phyloP scores from a whole-genome alignment of 305 asterid genomes.

The Fraxinus xanthoxyloides region DNA sequence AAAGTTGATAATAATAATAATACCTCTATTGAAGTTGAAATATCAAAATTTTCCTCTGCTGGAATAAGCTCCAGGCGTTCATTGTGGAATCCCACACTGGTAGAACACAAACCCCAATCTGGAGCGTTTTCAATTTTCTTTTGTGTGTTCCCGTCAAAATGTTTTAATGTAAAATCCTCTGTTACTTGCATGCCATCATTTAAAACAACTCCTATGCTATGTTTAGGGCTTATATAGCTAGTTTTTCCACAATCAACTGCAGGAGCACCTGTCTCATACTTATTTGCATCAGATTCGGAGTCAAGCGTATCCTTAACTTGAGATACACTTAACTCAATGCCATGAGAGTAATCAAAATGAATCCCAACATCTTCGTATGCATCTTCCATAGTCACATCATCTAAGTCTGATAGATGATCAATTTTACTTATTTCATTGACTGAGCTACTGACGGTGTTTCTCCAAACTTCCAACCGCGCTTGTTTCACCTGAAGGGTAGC shows the following conservation, averaged over 20 bases:
- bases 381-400: conserved; percentile 63
- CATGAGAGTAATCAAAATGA: conserved; percentile 27
- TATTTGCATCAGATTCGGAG: conserved; percentile 38
- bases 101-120: conserved; percentile 30
- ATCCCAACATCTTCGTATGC: conserved; percentile 65
- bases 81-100: conserved; percentile 17
- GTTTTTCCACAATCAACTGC: conserved; percentile 28
- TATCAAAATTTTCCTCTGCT: conserved; percentile 22
- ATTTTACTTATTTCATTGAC: conserved; percentile 31
- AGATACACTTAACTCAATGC: conserved; percentile 41
- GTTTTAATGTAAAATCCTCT: conserved; percentile 23
- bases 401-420: conserved; percentile 55
- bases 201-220: conserved; percentile 24
- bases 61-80: conserved; percentile 30
- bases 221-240: conserved; percentile 19
- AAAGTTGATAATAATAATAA: neutral
- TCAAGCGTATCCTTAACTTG: conserved; percentile 58
- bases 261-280: conserved; percentile 29
- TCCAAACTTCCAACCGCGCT: conserved; percentile 59
- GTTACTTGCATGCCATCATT: conserved; percentile 26
- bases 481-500: conserved; percentile 78
- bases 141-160: conserved; percentile 27
- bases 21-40: conserved; percentile 42
- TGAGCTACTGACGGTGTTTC: conserved; percentile 26
- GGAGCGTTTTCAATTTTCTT: conserved; percentile 22